Evolutionary conservation across 2,329 filamentous ascomycete species (phyloP), one percentile per base, ranked within the genome.

Genomic region (Hypomyces rosellus): DNA sequence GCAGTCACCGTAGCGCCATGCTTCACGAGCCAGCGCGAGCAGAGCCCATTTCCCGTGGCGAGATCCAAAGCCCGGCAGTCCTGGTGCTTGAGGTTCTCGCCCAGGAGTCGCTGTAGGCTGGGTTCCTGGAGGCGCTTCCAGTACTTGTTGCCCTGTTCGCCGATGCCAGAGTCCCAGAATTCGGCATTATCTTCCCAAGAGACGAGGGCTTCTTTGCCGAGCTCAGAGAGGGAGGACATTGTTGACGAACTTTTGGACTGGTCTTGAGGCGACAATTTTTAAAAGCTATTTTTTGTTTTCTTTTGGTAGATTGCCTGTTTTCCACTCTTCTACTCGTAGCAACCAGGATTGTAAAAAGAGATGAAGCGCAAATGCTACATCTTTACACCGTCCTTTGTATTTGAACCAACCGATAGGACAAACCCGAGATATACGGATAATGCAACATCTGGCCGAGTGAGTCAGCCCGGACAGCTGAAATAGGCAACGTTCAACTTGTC

Each of bases 31-130:
- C 69, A 72, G 18, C 74, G 68, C 14, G 74, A 71, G 15, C 70
- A 68, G 22, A 77, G 66, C 20, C 74, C 74, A 51, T 76, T 77
- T 37, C 74, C 74, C 0, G 72, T 75, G 3, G 74, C 72, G n/a
- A 78, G 62, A 49, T 77, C 74, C 5, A 77, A 63, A 0, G 70
- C 71, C 6, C 59, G 59, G 46, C 68, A 60, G 1, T 58, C 61
- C 0, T 48, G n/a, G 12, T 42, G 37, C 14, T 48, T 25, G 43
- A 57, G 53, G 13, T 57, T 50, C 13, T 61, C 53, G 2, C 54
- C 50, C 1, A 71, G 58, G 25, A 76, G 60, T 4, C 67, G 64
- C 13, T 61, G 46, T 2, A 77, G 64, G 2, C 59, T 62, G 0
- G 74, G 74, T 30, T 69, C 61, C 46, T 75, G 67, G 25, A 75